Evolutionary conservation across 768 basidiomycete genomes (phyloP), one percentile per base, ranked within the genome.

Genomic region (Rubroboletus pulcherrimus): DNA sequence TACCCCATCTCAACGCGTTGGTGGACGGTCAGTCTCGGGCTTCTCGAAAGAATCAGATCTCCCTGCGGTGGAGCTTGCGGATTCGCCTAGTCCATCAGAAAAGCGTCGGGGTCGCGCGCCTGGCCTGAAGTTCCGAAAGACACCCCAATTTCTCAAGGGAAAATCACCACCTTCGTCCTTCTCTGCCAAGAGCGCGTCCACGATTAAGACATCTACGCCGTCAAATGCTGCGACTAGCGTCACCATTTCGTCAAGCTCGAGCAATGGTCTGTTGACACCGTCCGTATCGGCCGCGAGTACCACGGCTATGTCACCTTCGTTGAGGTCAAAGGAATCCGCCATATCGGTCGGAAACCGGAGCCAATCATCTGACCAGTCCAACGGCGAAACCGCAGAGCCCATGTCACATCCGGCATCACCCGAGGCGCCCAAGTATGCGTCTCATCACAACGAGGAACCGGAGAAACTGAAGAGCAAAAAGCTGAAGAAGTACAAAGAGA

Each of bases 401-500:
- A 44, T 58, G 46, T 70, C 64, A 5, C 55, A 58, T 30, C 62
- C 61, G 39, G 62, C 65, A 54, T 66, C 45, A 12, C 73, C 68
- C 11, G 68, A 72, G 68, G 75, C 65, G 5, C 56, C 65, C 51
- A 73, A 71, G 51, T 55, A 62, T 24, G 29, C 53, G 5, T 62
- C 73, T 17, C 65, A 73, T 29, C 66, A 66, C 9, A 55, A 55
- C 5, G 78, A 79, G 49, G 75, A 81, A 54, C 75, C 78, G n/a
- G 80, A 85, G 64, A 85, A 82, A 67, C 75, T 75, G 57, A 86
- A 81, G 81, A 84, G 71, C 65, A 89, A 82, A 77, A 91, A 87
- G 72, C 70, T 90, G 71, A 89, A 86, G 78, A 91, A 86, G 74
- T 89, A 90, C 76, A 92, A 91, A 74, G 86, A 91, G 66, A 87